Evolutionary conservation across 352 stramenopile species (phyloP), one percentile per base, ranked within the genome.

Genomic region (Phytophthora constricta): DNA sequence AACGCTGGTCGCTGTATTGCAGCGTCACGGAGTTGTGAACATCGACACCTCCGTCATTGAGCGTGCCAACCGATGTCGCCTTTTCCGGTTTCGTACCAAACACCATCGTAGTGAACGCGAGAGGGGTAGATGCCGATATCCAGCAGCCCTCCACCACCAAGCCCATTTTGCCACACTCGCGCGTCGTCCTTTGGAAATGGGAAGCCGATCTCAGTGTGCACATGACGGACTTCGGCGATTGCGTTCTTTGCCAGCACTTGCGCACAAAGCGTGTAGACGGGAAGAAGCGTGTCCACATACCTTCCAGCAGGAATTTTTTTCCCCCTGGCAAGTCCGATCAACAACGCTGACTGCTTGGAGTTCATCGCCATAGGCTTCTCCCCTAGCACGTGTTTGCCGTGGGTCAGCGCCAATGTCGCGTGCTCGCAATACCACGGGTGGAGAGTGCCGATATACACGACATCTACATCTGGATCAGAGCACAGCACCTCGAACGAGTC

Each of bases 311-410:
- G 66, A 97, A 95, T 63, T 1, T 89, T 70, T 57, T 91, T 92
- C 51, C 86, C 72, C 33, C 82, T 54, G 1, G 88, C 87, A 5
- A 95, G 53, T 4, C 70, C 50, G 37, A 89, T 80, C 20, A 96
- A 69, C 39, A 89, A 82, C 19, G 83, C 58, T 4, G 86, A 89
- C 72, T 98, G 86, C 14, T 76, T 53, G 46, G 69, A 58, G 56
- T 97, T 90, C 90, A 98, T 90, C 7, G 86, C 81, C 80, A 98
- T 96, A 8, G 93, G 95, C 67, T 98, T 98, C 69, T 98, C 95
- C 42, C 98, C 82, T 9, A 98, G 68, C 19, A 97, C 89, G 74
- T 98, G 92, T 70, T 98, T 98, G 54, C 82, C 81, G 53, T 91
- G 80, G 17, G 77, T 65, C 0, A 98, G 65, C 20, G 89, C 94